Evolutionary conservation across 2,329 filamentous ascomycete species (phyloP), one percentile per base, ranked within the genome.

Genomic region (Colletotrichum costaricense): DNA sequence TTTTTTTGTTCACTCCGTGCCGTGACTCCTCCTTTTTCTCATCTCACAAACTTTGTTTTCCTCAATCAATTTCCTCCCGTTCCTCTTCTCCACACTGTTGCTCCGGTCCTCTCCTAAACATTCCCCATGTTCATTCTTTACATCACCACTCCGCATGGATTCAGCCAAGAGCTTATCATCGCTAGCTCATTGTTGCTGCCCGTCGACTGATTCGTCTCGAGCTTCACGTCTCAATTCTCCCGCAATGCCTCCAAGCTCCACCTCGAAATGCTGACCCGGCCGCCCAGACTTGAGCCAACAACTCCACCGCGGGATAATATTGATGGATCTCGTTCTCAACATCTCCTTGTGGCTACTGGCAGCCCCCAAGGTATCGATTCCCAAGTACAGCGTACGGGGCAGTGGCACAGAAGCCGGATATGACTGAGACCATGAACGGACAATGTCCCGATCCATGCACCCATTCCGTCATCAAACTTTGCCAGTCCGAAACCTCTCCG

Each of bases 381-480:
- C 19, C 16, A 49, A 49, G 42, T 49, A 49, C 19, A n/a, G 42
- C n/a, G 42, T 49, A 49, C 4, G 16, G 42, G 42, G 19, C 42
- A n/a, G 16, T 19, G 42, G 19, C 42, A n/a, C 28, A 24, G 33
- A 22, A 46, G 35, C 7, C 52, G n/a, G 33, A 28, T 28, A 9
- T 60, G 16, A 33, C 35, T 19, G 6, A 24, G 58, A 28, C 22
- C 38, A 24, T 59, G 9, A 54, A 19, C 69, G 58, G 69, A 58
- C 69, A 63, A 63, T 12, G 38, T 12, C 26, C 54, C 66, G 54
- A 63, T 28, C 6, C 49, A 72, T 60, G 26, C 54, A 64, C n/a
- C 46, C 35, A 60, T 60, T 33, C 9, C 16, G 24, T 9, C 52
- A 46, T 57, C 42, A 8, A 63, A 24, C 26, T 14, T 35, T 46